Evolutionary conservation across 148 eudicot species (phyloP).

Genomic region (Bassia scoparia): DNA sequence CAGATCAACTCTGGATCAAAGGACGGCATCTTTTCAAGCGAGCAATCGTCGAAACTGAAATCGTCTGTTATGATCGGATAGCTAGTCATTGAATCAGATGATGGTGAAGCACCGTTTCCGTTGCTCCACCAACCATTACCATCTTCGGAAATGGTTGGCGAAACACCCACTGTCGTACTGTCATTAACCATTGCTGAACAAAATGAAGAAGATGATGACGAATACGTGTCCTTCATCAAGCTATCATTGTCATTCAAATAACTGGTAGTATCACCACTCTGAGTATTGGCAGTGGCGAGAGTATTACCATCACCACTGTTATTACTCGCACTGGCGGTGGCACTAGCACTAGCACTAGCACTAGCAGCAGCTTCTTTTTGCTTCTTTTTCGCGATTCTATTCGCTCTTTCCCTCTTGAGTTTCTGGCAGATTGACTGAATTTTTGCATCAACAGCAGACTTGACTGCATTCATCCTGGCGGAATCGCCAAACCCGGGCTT

Average conservation of each 20-base stretch:
- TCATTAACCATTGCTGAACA: constrained; percentile 27
- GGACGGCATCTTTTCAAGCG: constrained; percentile 70
- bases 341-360: not conserved
- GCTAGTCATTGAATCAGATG: constrained; percentile 36
- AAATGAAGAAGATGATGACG: constrained; percentile 36
- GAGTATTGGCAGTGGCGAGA: not conserved
- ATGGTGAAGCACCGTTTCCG: constrained; percentile 36
- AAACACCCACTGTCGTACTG: constrained; percentile 37
- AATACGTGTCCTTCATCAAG: constrained; percentile 22
- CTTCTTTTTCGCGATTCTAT: constrained; percentile 41
- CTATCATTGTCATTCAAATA: constrained; percentile 22
- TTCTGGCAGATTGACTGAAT: constrained; percentile 69
- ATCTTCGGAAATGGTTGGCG: constrained; percentile 50
- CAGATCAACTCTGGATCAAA: constrained; percentile 83
- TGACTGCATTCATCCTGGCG: constrained; percentile 50
- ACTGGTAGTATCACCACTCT: not conserved
- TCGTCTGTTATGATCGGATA: constrained; percentile 26
- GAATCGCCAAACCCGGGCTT: constrained; percentile 50
- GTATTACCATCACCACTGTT: not conserved
- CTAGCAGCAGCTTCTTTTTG: constrained; percentile 8
- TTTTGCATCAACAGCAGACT: constrained; percentile 67
- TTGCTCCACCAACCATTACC: constrained; percentile 44
- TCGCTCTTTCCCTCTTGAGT: constrained; percentile 52
- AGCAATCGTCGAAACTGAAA: constrained; percentile 43
- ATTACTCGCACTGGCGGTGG: not conserved